Conservation (phyloP, 1,284 basidiomycete species). For the Tylopilus orsonianus region DNA sequence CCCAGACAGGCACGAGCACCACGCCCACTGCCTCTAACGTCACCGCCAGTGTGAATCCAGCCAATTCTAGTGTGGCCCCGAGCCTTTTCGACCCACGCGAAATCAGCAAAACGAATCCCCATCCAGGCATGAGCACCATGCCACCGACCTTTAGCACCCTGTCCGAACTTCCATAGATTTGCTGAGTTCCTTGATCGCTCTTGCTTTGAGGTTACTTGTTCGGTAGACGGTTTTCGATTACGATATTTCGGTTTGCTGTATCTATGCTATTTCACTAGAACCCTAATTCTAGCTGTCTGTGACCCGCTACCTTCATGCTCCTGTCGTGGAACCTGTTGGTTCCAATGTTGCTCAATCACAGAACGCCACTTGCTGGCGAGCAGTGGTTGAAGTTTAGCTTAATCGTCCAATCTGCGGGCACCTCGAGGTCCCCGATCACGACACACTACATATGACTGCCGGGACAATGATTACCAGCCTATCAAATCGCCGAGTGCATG, state of each 20-base stretch:
- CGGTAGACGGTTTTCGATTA: not conserved
- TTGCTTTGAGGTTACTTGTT: not conserved
- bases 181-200: not conserved
- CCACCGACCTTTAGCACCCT: conserved; percentile 16
- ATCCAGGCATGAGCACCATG: conserved; percentile 19
- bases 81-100: not conserved
- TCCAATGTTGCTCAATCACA: too few relatives aligned
- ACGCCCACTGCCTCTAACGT: too few relatives aligned
- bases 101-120: not conserved
- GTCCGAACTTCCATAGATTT: conserved; percentile 5
- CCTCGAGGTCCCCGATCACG: not conserved
- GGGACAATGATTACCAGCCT: not conserved
- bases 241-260: not conserved
- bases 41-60: not conserved
- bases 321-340: too few relatives aligned
- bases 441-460: too few relatives aligned
- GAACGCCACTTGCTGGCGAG: too few relatives aligned
- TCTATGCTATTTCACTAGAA: not conserved
- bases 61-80: not conserved
- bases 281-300: not conserved
- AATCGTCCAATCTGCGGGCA: too few relatives aligned
- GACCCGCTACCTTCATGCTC: not conserved
- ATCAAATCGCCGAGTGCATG: not conserved
- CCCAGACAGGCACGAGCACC: not conserved
- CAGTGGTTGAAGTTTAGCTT: too few relatives aligned